Evolutionary conservation across 192 early-diverging fungal species (phyloP).

Genomic region (Coemansia interrupta): DNA sequence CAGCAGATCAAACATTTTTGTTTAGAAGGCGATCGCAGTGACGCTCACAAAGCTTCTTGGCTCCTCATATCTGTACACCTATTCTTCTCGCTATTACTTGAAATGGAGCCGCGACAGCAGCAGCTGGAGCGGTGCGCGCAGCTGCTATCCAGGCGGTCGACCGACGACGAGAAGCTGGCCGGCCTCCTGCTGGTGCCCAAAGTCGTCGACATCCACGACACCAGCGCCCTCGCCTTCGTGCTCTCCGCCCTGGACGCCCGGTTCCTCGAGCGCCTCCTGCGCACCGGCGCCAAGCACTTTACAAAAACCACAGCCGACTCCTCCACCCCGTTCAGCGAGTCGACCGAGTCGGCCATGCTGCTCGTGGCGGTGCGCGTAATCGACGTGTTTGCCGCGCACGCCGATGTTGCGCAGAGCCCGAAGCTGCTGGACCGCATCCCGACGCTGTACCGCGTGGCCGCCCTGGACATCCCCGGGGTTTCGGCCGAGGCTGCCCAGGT

Average conservation of each 20-base stretch:
- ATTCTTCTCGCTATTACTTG: background rate
- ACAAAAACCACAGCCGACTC: background rate
- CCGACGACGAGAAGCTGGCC: conserved; percentile 50
- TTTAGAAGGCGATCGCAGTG: no score
- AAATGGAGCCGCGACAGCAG: conserved; percentile 4
- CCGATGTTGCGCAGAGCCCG: conserved; percentile 17
- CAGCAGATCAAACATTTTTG: background rate
- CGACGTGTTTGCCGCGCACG: conserved; percentile 36
- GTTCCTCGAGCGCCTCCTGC: conserved; percentile 45
- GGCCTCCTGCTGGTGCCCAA: conserved; percentile 43
- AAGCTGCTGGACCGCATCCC: conserved; percentile 36
- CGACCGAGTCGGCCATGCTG: conserved; percentile 14
- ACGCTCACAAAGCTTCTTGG: no score
- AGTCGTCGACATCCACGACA: conserved; percentile 31
- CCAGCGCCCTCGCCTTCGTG: conserved; percentile 19
- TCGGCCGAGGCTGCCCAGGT: conserved; percentile 20
- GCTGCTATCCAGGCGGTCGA: conserved; percentile 38
- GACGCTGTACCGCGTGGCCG: conserved; percentile 21
- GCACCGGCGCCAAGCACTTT: conserved; percentile 30
- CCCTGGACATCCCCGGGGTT: background rate
- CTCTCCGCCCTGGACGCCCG: conserved; percentile 34
- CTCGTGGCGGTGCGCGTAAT: conserved; percentile 32
- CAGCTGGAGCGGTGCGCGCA: conserved; percentile 37
- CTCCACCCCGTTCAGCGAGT: no score
- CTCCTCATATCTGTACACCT: background rate